Evolutionary conservation across 2,329 filamentous ascomycete species (phyloP).

Genomic region (Chaetomiaceae sp.): DNA sequence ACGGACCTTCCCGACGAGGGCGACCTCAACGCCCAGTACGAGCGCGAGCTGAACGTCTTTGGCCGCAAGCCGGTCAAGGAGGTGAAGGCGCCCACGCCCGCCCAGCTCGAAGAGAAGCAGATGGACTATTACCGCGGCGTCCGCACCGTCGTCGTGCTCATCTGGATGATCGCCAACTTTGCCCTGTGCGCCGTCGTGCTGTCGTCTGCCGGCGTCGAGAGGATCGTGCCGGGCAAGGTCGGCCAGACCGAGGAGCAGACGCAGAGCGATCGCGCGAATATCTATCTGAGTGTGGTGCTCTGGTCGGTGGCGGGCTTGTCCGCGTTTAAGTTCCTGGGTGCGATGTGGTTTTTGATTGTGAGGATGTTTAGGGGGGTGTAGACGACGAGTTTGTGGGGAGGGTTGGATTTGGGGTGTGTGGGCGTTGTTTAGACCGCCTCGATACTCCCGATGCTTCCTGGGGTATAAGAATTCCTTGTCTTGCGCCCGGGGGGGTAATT

Average conservation of each 20-base stretch:
- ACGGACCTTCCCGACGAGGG: constrained; percentile 93
- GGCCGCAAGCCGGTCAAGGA: constrained; percentile 67
- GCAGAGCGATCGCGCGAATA: constrained; percentile 53
- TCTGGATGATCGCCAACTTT: constrained; percentile 97
- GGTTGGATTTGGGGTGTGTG: neutral
- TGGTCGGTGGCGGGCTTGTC: constrained; percentile 85
- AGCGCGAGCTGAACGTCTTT: constrained; percentile 73
- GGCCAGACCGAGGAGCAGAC: constrained; percentile 37
- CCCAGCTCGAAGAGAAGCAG: constrained; percentile 68
- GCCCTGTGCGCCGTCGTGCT: constrained; percentile 80
- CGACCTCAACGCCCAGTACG: constrained; percentile 92
- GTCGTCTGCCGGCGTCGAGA: constrained; percentile 74
- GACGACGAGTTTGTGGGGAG: neutral
- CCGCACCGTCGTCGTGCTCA: constrained; percentile 80
- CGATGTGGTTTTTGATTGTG: constrained; percentile 86
- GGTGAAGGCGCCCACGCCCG: constrained; percentile 51
- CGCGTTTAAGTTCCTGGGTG: constrained; percentile 80
- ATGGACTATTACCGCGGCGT: constrained; percentile 99
- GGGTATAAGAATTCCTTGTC: too few relatives aligned
- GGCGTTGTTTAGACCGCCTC: too few relatives aligned
- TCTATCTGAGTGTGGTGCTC: constrained; percentile 81
- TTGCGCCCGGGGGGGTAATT: too few relatives aligned
- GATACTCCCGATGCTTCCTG: too few relatives aligned
- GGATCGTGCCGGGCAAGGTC: constrained; percentile 45
- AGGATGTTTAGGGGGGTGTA: constrained; percentile 73